Base-by-base conservation (phyloP, 148 eudicot genomes). In the Nepenthes mirabilis region DNA sequence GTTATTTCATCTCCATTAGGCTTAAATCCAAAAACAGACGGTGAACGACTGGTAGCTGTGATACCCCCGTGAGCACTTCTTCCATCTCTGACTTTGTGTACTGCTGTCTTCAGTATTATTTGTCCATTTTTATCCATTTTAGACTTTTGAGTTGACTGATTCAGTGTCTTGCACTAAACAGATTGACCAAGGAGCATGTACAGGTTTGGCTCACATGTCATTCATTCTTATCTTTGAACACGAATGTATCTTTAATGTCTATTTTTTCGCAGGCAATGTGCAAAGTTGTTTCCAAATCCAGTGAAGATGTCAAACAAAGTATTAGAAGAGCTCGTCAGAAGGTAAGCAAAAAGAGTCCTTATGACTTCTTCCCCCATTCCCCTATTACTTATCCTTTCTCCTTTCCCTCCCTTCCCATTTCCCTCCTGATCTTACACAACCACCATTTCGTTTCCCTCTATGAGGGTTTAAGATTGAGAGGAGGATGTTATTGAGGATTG, bases 261-360 rank as follows among this genome's bases (percentile, higher is more conserved):
- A n/a, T 57, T 61, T 68, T 43, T 59, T 5, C 14, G 14, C 75
- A 91, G 98, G 98, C 91, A 50, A 69, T 91, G 57, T 80, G 88
- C 64, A 91, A 88, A 69, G 80, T 88, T 68, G 96, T 91, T 65
- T 43, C 95, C 33, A 85, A 88, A 77, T 75, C 94, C 56, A 75
- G 94, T 60, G 98, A 91, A 84, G 98, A 88, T 75, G 88, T 83
- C 63, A 88, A 91, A 65, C 98, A 83, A 76, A 91, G 98, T 72
- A 74, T 91, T 61, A 83, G 98, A 83, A 83, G 98, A 80, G 86
- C 95, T 63, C 96, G 98, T 43, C 98, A 91, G 67, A 91, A 88
- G 98, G 96, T 91, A 59, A 47, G 69, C 36, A 43, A 23, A 35
- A 59, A 36, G 23, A 40, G 35, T 52, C 45, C 7, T 34, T 36